Percentiles rank a stretch among this genome's conserved stretches.
Conservation (phyloP, 495 filamentous ascomycete genomes). For the Aspergillus mulundensis region DNA sequence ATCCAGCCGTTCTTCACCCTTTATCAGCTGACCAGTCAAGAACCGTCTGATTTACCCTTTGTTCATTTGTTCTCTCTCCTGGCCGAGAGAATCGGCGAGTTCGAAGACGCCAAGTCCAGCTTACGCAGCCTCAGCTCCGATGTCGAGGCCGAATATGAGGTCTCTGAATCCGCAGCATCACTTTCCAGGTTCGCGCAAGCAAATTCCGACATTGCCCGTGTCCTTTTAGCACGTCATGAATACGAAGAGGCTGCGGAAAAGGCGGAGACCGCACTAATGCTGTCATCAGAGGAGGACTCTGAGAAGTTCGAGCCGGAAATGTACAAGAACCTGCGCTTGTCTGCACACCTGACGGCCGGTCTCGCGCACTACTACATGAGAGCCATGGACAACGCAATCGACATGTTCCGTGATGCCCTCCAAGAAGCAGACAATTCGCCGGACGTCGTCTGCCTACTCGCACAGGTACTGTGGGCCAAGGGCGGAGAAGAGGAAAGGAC, state of each 20-base stretch:
- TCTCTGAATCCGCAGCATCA: conserved; percentile 66
- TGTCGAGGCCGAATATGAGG: conserved; percentile 79
- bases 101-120: conserved; percentile 56
- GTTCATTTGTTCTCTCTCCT: conserved; percentile 77
- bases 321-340: conserved; percentile 65
- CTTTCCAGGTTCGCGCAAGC: conserved; percentile 74
- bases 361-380: conserved; percentile 69
- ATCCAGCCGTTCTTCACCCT: conserved; percentile 84
- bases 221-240: conserved; percentile 61
- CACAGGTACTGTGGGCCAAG: conserved; percentile 89
- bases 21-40: conserved; percentile 67
- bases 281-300: conserved; percentile 56
- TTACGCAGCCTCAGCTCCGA: conserved; percentile 61
- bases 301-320: conserved; percentile 53
- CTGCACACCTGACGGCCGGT: conserved; percentile 82
- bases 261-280: conserved; percentile 65
- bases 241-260: conserved; percentile 66
- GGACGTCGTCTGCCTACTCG: conserved; percentile 82
- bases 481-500: conserved; percentile 68
- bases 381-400: conserved; percentile 61
- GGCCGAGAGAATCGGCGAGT: conserved; percentile 71
- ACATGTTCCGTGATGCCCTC: conserved; percentile 77
- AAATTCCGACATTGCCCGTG: conserved; percentile 83
- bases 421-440: conserved; percentile 72
- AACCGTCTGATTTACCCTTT: conserved; percentile 61